Evolutionary conservation across 1,284 basidiomycete genomes (phyloP).

Genomic region (Chalciporus piperatoides): DNA sequence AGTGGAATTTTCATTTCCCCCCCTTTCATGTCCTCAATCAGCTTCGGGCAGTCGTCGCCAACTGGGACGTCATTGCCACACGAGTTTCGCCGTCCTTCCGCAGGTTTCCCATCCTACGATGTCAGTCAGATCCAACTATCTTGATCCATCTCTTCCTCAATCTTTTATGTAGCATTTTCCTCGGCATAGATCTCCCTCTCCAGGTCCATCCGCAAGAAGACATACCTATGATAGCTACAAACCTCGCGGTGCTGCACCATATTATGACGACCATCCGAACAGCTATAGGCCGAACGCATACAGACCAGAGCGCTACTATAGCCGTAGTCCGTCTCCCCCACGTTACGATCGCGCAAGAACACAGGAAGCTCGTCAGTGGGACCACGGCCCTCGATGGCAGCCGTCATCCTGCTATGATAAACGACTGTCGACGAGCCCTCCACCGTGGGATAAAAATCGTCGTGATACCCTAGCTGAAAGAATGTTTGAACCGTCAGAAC

Average conservation of each 20-base stretch:
- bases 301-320: conserved; percentile 38
- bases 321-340: conserved; percentile 51
- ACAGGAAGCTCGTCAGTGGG: conserved; percentile 33
- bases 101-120: conserved; percentile 29
- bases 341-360: conserved; percentile 40
- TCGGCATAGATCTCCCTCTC: conserved; percentile 46
- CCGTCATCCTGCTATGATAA: conserved; percentile 18
- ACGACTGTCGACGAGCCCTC: conserved; percentile 33
- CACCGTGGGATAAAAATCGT: conserved; percentile 32
- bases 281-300: conserved; percentile 41
- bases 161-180: conserved; percentile 38
- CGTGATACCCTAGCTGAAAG: conserved; percentile 48
- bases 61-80: conserved; percentile 23
- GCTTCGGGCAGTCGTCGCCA: conserved; percentile 27
- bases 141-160: conserved; percentile 23
- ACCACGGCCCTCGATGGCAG: conserved; percentile 30
- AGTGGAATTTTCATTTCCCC: not conserved
- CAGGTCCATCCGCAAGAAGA: conserved; percentile 39
- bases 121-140: conserved; percentile 30
- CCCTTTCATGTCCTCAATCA: conserved; percentile 27
- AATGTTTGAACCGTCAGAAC: conserved; percentile 67
- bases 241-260: conserved; percentile 37
- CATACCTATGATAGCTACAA: conserved; percentile 51
- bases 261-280: conserved; percentile 41
- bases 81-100: conserved; percentile 31